Evolutionary conservation across 352 stramenopile genomes (phyloP).

Genomic region (Phytophthora boehmeriae): DNA sequence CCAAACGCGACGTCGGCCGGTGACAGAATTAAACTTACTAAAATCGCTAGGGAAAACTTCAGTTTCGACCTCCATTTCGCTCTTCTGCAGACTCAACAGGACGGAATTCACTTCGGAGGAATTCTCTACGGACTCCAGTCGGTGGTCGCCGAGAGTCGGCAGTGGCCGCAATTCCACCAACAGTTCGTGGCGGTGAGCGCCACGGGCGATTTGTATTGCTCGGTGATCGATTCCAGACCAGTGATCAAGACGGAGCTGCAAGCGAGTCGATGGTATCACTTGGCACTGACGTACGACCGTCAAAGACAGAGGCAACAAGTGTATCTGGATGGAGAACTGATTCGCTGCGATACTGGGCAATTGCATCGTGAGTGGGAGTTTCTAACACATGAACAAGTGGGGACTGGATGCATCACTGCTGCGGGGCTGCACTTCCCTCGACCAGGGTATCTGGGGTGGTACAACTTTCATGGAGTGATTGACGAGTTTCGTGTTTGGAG

Average conservation of each 20-base stretch:
- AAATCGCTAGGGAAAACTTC: conserved; percentile 8
- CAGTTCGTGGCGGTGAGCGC: conserved; percentile 38
- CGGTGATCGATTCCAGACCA: conserved; percentile 31
- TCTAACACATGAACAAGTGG: conserved; percentile 30
- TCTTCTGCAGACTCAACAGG: conserved; percentile 14
- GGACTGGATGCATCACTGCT: conserved; percentile 36
- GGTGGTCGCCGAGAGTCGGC: conserved; percentile 8
- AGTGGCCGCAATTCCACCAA: conserved; percentile 36
- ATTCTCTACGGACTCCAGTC: conserved; percentile 38
- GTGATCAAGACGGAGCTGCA: conserved; percentile 27
- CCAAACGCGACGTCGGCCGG: conserved; percentile 2
- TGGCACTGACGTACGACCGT: conserved; percentile 34
- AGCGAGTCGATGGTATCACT: conserved; percentile 39
- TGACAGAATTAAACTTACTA: conserved; percentile 1
- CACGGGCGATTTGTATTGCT: conserved; percentile 35
- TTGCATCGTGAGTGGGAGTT: conserved; percentile 22
- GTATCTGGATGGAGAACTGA: conserved; percentile 33
- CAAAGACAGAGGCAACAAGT: conserved; percentile 20
- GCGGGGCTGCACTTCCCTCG: conserved; percentile 4
- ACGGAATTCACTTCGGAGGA: conserved; percentile 21
- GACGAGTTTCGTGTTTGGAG: conserved; percentile 44
- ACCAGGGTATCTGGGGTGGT: conserved; percentile 30
- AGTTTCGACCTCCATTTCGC: conserved; percentile 36
- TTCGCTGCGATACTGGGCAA: conserved; percentile 3
- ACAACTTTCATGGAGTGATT: conserved; percentile 39